Evolutionary conservation across 495 filamentous ascomycete species (phyloP).

Genomic region (Tricharina praecox): DNA sequence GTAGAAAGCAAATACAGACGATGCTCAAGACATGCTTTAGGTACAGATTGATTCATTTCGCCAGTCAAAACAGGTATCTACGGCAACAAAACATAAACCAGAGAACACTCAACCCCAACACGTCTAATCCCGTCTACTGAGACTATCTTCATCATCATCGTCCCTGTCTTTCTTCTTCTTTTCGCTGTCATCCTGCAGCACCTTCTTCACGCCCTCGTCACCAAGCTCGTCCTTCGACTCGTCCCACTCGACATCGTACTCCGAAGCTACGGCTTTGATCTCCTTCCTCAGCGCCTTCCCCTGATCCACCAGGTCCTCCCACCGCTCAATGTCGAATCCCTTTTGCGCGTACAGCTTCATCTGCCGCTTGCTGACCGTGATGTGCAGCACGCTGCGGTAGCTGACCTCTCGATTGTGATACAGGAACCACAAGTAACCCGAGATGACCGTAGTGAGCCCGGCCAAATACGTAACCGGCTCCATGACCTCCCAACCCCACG

Average conservation of each 20-base stretch:
- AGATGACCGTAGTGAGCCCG: conserved; percentile 50
- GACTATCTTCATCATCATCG: not conserved
- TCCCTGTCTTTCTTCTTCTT: conserved; percentile 23
- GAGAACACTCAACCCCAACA: too few species aligned
- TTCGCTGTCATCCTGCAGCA: conserved; percentile 44
- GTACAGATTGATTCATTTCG: too few species aligned
- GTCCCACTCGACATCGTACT: conserved; percentile 93
- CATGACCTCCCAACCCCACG: conserved; percentile 76
- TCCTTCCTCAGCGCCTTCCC: conserved; percentile 64
- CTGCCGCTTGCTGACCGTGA: conserved; percentile 66
- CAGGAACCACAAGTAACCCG: conserved; percentile 83
- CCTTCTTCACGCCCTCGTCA: conserved; percentile 54
- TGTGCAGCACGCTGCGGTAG: conserved; percentile 68
- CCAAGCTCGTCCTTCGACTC: conserved; percentile 54
- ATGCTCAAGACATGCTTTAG: too few species aligned
- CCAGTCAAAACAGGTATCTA: too few species aligned
- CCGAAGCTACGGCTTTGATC: conserved; percentile 62
- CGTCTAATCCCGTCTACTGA: too few species aligned
- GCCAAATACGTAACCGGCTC: conserved; percentile 55
- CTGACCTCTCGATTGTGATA: conserved; percentile 81
- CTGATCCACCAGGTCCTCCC: conserved; percentile 66
- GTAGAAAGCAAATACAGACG: too few species aligned
- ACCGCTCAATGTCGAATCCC: conserved; percentile 58
- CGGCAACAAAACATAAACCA: too few species aligned
- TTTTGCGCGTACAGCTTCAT: conserved; percentile 53